Evolutionary conservation across 1,139 yeast genomes (phyloP), one percentile per base, ranked within the genome.

Genomic region (Candida tunisiensis): DNA sequence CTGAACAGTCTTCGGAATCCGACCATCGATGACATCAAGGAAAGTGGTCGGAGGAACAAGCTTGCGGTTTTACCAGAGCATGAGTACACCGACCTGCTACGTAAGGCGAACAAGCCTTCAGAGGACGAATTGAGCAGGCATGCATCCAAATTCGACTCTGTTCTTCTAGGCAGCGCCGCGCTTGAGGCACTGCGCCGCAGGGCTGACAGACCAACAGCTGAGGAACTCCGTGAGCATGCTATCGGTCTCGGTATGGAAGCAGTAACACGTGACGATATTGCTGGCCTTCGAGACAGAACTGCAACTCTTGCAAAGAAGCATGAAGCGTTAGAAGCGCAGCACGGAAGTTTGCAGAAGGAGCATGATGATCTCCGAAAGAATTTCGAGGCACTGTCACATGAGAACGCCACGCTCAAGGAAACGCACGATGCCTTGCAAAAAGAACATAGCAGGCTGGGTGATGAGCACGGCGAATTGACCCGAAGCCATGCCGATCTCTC

Each of bases 11-110:
- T 52, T 29, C 38, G 38, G 6, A 37, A 54, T 5, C 31, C 57
- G 7, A 38, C 57, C 8, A 15, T 9, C 8, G 32, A 31, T 11
- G 34, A 31, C 18, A 8, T 31, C 13, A 19, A 25, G 12, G 11
- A n/a, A 8, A 10, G 15, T n/a, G 49, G n/a, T 8, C n/a, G 9
- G 6, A 22, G 15, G 27, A 17, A 20, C 22, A 4, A 20, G 9
- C 35, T 52, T 31, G 38, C 47, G 9, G 44, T 55, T 7, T 27
- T 58, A 3, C 35, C 55, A 7, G 36, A 36, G n/a, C 37, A 37
- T 12, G 54, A 52, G n/a, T 41, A 49, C 15, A 37, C 38, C 16
- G 39, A 39, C 18, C 28, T 41, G 24, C 31, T 30, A 18, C 35
- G 41, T n/a, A 34, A 34, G 27, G 40, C 38, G 1, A 25, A 33